Percentiles rank a stretch among this genome's conserved stretches.
phyloP scores from a whole-genome alignment of 2,329 filamentous ascomycete genomes.

The Ploettnerulaceae sp. region DNA sequence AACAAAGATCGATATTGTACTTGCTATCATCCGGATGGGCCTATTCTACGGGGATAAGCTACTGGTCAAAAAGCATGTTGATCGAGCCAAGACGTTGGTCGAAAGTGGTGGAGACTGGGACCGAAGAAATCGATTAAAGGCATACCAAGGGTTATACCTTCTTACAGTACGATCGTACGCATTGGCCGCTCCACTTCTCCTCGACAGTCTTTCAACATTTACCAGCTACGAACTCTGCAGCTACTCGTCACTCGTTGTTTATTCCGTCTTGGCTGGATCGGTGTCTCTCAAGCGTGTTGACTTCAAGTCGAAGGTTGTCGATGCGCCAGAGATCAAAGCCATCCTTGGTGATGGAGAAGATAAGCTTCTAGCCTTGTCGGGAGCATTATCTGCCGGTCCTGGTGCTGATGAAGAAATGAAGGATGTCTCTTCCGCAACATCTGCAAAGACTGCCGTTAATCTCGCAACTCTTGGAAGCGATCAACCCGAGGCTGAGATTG shows the following conservation, averaged over 20 bases:
- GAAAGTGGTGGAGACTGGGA: conserved; percentile 98
- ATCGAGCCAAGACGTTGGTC: conserved; percentile 82
- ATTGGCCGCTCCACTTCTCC: conserved; percentile 82
- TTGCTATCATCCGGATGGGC: conserved; percentile 92
- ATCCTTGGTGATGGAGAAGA: conserved; percentile 89
- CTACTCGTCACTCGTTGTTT: conserved; percentile 91
- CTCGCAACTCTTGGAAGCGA: conserved; percentile 75
- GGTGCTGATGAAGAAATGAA: conserved; percentile 74
- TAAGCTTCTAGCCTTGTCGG: conserved; percentile 75
- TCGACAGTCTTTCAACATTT: conserved; percentile 96
- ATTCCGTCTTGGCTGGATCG: conserved; percentile 90
- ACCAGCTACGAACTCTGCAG: conserved; percentile 98
- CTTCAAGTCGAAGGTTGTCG: conserved; percentile 98
- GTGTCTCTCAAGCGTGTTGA: conserved; percentile 94
- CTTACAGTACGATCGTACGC: conserved; percentile 90
- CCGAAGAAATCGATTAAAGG: conserved; percentile 94
- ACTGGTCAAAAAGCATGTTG: conserved; percentile 89
- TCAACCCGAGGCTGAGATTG: conserved; percentile 71
- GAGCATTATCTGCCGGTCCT: conserved; percentile 75
- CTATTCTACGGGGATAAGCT: conserved; percentile 94
- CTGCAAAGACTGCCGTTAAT: conserved; percentile 74
- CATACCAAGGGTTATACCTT: conserved; percentile 91
- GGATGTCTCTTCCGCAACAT: conserved; percentile 51
- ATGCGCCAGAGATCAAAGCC: conserved; percentile 96
- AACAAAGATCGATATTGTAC: conserved; percentile 93